Base-by-base conservation (phyloP, 2,329 filamentous ascomycete genomes). In the Colletotrichum truncatum region DNA sequence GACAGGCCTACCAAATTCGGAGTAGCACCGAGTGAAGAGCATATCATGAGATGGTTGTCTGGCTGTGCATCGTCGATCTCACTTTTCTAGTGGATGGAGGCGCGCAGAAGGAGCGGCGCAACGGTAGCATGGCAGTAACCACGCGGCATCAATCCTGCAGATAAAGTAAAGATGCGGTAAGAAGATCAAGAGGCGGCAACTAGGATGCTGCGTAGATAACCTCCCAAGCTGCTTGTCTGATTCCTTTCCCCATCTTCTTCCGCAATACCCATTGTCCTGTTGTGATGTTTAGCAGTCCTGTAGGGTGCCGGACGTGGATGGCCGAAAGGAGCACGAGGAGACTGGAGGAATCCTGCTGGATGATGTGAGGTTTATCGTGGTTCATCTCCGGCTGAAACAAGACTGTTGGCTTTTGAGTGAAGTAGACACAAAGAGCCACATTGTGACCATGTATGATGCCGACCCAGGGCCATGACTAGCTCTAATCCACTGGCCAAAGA, bases 111-210 rank as follows among this genome's bases (percentile, higher is more conserved):
- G 23, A 53, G 43, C 23, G 48, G 55, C 54, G 46, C n/a, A 48
- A 26, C 21, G 26, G 28, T 23, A 36, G 45, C 55, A 60, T 64
- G 61, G 32, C 49, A 61, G 48, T 25, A 60, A 46, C 26, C 48
- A 61, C 54, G 49, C 30, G 28, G 56, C 56, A 65, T 53, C 25
- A 65, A 61, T 65, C 48, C 62, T 61, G 62, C 62, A 61, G 41
- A 43, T 55, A 46, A 52, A 39, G 61, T 53, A 41, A 62, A 65
- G 62, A 65, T 65, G 62, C 62, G 62, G 62, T 55, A 65, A 49
- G 62, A 38, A 61, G 49, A 62, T 65, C 62, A 61, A 64, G 56
- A 65, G 41, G 30, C 55, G 61, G 25, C 38, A 32, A 52, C 61
- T 41, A 39, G 62, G 56, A 32, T 61, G 49, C 34, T 39, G 48